phyloP scores from a whole-genome alignment of 768 basidiomycete species.

The Mycena galericulata region DNA sequence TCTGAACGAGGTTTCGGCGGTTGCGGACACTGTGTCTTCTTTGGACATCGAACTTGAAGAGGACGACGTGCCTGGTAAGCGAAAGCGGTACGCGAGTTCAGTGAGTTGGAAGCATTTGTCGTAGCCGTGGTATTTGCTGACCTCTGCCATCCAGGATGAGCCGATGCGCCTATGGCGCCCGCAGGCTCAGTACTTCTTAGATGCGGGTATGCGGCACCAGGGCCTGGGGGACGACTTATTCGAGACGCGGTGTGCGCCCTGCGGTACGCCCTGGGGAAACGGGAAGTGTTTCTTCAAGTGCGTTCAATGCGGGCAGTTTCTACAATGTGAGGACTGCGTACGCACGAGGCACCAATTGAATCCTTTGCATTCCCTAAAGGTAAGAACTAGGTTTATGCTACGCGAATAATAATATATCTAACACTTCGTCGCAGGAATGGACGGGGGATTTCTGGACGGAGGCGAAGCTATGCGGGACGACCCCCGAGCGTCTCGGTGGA shows the following conservation, averaged over 20 bases:
- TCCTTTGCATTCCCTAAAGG: conserved; percentile 16
- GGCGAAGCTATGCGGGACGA: no score
- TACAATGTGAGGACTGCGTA: conserved; percentile 10
- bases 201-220: neutral
- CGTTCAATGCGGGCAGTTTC: conserved; percentile 11
- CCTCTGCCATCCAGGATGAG: neutral
- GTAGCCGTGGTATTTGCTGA: neutral
- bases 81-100: conserved; percentile 8
- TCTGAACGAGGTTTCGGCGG: neutral
- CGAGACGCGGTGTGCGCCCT: neutral
- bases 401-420: no score
- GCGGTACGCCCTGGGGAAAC: neutral
- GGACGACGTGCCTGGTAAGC: neutral
- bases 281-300: neutral
- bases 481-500: no score
- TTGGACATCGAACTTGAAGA: no score
- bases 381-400: no score
- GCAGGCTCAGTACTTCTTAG: neutral
- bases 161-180: no score
- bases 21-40: conserved; percentile 2
- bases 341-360: neutral
- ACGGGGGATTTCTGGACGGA: no score
- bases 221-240: neutral
- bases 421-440: no score
- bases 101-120: neutral